These are phyloP conservation scores for Blepharisma undulans DNA, from an alignment of 169 alveolate species.

Conservation along the genomic window DNA sequence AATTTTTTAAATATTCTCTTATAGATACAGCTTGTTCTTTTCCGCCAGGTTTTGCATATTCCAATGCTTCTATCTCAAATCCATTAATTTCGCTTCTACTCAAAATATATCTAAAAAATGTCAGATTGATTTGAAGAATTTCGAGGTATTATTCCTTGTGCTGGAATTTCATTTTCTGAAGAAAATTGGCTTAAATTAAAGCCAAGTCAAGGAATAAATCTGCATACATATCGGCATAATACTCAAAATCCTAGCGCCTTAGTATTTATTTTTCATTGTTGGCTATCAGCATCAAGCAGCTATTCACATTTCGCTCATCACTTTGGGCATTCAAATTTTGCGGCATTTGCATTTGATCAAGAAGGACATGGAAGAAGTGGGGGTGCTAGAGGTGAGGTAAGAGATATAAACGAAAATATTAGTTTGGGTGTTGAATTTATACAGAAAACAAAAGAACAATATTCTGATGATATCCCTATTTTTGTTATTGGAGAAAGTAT, in stretches of 20 bases:
- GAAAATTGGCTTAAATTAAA: not conserved
- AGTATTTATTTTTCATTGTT: slow-evolving; percentile 49
- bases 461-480: not conserved
- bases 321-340: slow-evolving; percentile 51
- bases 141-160: not conserved
- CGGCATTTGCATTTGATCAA: slow-evolving; percentile 43
- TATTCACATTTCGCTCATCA: slow-evolving; percentile 43
- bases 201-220: not conserved
- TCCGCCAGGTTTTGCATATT: too few species aligned
- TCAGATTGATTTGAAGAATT: not conserved
- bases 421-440: slow-evolving; percentile 40
- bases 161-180: not conserved
- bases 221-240: slow-evolving; percentile 22
- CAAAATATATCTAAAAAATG: not conserved
- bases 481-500: not conserved
- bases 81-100: too few species aligned
- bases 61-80: too few species aligned
- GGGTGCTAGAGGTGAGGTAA: slow-evolving; percentile 49
- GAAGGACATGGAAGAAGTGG: slow-evolving; percentile 55
- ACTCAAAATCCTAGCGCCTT: slow-evolving; percentile 43
- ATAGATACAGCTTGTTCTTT: too few species aligned
- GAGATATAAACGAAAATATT: not conserved
- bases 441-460: slow-evolving; percentile 9
- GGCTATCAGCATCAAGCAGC: slow-evolving; percentile 47
- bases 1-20: too few species aligned